Conservation (phyloP, 345 rosid species). For the Camelina hispida region DNA sequence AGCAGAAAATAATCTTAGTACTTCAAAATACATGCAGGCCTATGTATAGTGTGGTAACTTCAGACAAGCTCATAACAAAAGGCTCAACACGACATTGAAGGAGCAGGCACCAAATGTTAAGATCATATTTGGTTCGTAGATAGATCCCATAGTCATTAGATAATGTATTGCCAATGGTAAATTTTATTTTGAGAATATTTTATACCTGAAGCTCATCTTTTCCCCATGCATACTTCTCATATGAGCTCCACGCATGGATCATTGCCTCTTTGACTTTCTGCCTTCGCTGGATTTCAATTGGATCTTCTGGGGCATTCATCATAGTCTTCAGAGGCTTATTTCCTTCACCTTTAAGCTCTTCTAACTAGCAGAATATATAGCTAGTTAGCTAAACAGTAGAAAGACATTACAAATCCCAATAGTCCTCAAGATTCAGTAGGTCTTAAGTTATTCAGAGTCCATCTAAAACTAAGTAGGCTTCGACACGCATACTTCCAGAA, state of each 20-base stretch:
- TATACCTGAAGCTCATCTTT: conserved; percentile 93
- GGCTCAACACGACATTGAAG: neutral
- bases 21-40: neutral
- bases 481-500: neutral
- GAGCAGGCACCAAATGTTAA: neutral
- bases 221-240: conserved; percentile 99
- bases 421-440: conserved; percentile 1
- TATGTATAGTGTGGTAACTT: conserved; percentile 5
- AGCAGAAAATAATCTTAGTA: neutral
- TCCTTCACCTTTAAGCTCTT: conserved; percentile 50
- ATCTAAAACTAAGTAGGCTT: conserved; percentile 3
- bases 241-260: conserved; percentile 96
- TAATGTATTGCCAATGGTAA: neutral
- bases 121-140: conserved; percentile 1
- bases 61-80: conserved; percentile 20
- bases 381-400: conserved; percentile 23
- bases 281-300: conserved; percentile 66
- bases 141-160: neutral
- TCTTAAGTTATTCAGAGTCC: conserved; percentile 1
- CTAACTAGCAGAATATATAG: conserved; percentile 52
- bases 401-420: neutral
- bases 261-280: conserved; percentile 96
- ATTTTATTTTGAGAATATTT: neutral
- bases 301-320: conserved; percentile 57
- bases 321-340: conserved; percentile 36